A percentile compares a stretch with the other conserved stretches of the same genome.
phyloP scores from a whole-genome alignment of 805 yeast species.

The Zygosaccharomyces gambellarensis region DNA sequence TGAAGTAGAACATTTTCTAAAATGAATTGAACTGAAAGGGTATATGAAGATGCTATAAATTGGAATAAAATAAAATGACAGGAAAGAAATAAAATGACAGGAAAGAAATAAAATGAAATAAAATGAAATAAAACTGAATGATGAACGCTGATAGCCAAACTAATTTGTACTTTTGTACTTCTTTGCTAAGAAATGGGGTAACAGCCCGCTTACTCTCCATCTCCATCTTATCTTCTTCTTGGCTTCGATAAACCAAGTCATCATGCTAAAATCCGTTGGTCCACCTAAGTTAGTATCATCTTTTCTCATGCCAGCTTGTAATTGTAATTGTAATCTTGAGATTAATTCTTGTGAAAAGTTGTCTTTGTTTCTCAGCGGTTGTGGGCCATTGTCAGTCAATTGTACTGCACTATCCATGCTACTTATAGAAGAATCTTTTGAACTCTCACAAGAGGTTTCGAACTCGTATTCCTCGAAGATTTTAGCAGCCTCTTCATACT shows the following conservation, averaged over 20 bases:
- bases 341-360: constrained; percentile 35
- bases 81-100: background rate
- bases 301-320: constrained; percentile 10
- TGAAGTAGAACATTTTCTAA: background rate
- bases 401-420: constrained; percentile 15
- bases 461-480: constrained; percentile 39
- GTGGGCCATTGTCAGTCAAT: constrained; percentile 8
- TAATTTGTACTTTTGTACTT: constrained; percentile 1
- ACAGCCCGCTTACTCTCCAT: constrained; percentile 45
- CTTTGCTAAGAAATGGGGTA: constrained; percentile 35
- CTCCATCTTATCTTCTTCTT: constrained; percentile 45
- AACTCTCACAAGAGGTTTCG: constrained; percentile 26
- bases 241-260: constrained; percentile 37
- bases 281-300: background rate
- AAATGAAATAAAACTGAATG: background rate
- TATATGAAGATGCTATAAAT: constrained; percentile 2
- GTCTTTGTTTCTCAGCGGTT: constrained; percentile 6
- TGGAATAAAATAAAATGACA: background rate
- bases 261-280: constrained; percentile 19
- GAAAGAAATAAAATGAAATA: background rate
- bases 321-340: constrained; percentile 31
- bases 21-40: background rate
- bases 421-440: constrained; percentile 13
- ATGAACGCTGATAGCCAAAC: background rate
- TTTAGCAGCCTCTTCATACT: constrained; percentile 48